Evolutionary conservation across 768 basidiomycete species (phyloP).

Genomic region (Leccinum subgranulosum): DNA sequence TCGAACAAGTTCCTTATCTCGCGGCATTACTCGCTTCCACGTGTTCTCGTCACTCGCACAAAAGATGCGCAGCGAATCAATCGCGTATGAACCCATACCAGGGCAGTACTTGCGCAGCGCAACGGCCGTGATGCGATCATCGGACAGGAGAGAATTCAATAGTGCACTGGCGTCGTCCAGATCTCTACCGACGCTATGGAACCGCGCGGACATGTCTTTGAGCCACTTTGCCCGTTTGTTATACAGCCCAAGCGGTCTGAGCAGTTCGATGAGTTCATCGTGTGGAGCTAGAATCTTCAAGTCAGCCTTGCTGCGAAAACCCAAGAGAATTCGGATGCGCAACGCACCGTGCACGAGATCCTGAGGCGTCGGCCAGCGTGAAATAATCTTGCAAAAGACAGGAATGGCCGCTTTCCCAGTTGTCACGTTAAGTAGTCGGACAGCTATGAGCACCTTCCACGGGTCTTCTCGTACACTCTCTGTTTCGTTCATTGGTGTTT

Average conservation of each 20-base stretch:
- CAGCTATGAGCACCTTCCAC: conserved; percentile 69
- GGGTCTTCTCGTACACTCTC: conserved; percentile 53
- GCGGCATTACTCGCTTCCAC: conserved; percentile 62
- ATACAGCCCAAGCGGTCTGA: conserved; percentile 59
- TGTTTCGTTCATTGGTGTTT: conserved; percentile 15
- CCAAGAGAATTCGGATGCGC: neutral
- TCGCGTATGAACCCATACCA: conserved; percentile 66
- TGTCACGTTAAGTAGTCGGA: conserved; percentile 69
- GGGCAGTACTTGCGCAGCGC: conserved; percentile 58
- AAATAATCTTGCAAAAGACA: conserved; percentile 55
- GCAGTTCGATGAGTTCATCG: conserved; percentile 40
- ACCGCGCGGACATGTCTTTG: conserved; percentile 49
- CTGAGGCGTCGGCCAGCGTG: conserved; percentile 56
- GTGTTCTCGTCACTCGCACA: conserved; percentile 39
- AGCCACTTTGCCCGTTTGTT: conserved; percentile 56
- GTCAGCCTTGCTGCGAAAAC: neutral
- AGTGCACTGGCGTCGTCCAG: conserved; percentile 19
- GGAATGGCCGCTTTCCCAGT: conserved; percentile 62
- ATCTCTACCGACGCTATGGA: conserved; percentile 39
- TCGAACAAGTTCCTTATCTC: conserved; percentile 65
- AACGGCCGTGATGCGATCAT: conserved; percentile 20
- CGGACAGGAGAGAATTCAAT: neutral
- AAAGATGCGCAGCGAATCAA: conserved; percentile 77
- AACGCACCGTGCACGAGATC: conserved; percentile 52
- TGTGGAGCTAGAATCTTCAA: conserved; percentile 35